Evolutionary conservation across 2,329 filamentous ascomycete genomes (phyloP), one percentile per base, ranked within the genome.

Genomic region (Cryphonectria naterciae): DNA sequence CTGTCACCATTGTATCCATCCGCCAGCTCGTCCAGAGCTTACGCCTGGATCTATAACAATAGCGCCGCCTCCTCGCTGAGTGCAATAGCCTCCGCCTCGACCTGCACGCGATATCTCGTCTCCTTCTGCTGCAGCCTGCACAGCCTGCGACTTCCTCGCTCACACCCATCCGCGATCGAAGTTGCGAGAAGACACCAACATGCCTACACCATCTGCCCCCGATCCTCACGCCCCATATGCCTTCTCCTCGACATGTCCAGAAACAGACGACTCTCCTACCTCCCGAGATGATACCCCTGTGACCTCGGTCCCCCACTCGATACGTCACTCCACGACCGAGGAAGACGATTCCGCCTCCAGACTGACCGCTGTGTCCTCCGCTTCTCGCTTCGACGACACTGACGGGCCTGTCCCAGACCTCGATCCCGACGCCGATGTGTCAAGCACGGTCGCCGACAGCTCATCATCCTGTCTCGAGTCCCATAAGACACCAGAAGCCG

Each of bases 331-430:
- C 37, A 10, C 58, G 17, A 19, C 13, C 19, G 22, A 19, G 43
- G 75, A 76, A 37, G 75, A 76, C 52, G 71, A 72, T n/a, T 43
- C 70, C 39, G 79, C 80, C 22, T 80, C 83, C 66, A 76, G 80
- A 73, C 80, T 81, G n/a, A 79, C 80, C 7, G 84, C 83, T 64
- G 79, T 83, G 77, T 85, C 85, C 5, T 84, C 83, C 22, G 77
- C 77, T 11, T 80, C 83, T n/a, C 80, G 79, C 49, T 79, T 46
- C 61, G 39, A 80, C 13, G 69, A 58, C 41, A 65, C 61, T 58
- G 71, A 73, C 46, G 69, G 68, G 25, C 67, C 64, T 17, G 49
- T 65, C 25, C 39, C 39, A 43, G 70, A 72, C 19, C 22, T 66
- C n/a, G 68, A 67, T 25, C 35, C 56, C 28, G 54, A 72, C n/a